Percentiles rank a stretch among this genome's conserved stretches.
Evolutionary conservation across 257 asterid genomes (phyloP).

Genomic region (Cinchona pubescens): DNA sequence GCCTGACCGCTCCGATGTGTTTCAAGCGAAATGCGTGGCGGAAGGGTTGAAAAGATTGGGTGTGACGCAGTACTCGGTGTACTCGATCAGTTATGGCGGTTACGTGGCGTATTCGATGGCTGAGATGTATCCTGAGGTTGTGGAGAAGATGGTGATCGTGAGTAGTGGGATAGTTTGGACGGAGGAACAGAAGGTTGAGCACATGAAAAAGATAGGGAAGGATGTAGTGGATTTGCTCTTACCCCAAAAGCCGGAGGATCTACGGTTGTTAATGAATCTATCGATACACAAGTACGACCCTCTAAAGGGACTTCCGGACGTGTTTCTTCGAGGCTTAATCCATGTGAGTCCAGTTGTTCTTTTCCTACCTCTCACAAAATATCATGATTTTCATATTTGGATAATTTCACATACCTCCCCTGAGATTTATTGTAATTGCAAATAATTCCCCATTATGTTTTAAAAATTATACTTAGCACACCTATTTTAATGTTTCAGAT

Average conservation of each 20-base stretch:
- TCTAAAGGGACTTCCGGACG: conserved; percentile 50
- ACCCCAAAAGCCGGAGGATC: conserved; percentile 50
- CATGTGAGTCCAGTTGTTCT: conserved; percentile 30
- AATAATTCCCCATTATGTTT: too few species aligned
- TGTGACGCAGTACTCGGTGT: conserved; percentile 48
- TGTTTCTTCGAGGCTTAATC: conserved; percentile 45
- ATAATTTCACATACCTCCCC: too few species aligned
- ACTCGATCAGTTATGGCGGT: conserved; percentile 66
- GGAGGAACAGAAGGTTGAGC: conserved; percentile 43
- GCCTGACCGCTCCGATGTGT: conserved; percentile 39
- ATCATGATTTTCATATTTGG: too few species aligned
- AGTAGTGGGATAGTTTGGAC: conserved; percentile 60
- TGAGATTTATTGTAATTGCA: too few species aligned
- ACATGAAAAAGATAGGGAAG: conserved; percentile 39
- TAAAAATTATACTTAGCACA: too few species aligned
- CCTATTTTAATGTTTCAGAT: too few species aligned
- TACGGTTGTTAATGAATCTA: conserved; percentile 42
- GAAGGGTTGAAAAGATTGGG: conserved; percentile 55
- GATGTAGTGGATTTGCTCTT: conserved; percentile 43
- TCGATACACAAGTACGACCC: conserved; percentile 37
- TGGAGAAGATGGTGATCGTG: conserved; percentile 66
- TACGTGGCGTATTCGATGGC: conserved; percentile 62
- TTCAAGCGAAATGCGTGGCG: conserved; percentile 60
- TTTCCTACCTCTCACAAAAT: too few species aligned
- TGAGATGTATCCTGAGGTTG: conserved; percentile 41